Percentiles rank a stretch among this genome's conserved stretches.
These are phyloP conservation scores for Hanseniaspora vineae DNA, from an alignment of 805 yeast genomes.

Conservation along the genomic window DNA sequence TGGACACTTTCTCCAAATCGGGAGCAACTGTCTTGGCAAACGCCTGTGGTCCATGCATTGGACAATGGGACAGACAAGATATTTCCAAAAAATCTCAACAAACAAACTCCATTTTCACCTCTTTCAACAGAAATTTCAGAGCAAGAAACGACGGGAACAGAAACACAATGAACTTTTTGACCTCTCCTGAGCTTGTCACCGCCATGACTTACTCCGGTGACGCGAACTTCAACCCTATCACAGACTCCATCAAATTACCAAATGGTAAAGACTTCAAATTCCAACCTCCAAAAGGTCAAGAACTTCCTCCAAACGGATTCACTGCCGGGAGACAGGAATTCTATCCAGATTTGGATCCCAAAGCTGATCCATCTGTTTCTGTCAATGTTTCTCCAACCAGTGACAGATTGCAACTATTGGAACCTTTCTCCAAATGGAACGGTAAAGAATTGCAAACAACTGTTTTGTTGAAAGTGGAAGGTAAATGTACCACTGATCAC, in stretches of 20 bases:
- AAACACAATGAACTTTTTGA: conserved; percentile 91
- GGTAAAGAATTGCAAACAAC: conserved; percentile 70
- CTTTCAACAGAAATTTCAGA: conserved; percentile 95
- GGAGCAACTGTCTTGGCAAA: conserved; percentile 92
- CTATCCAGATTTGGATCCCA: conserved; percentile 61
- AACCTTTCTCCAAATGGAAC: conserved; percentile 79
- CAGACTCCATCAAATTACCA: conserved; percentile 63
- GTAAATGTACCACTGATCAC: conserved; percentile 97
- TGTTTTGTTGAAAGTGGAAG: conserved; percentile 82
- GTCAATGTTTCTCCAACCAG: conserved; percentile 77
- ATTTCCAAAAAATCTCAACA: conserved; percentile 50
- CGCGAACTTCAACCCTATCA: conserved; percentile 81
- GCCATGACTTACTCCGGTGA: conserved; percentile 94
- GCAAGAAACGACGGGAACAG: conserved; percentile 98
- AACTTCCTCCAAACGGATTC: conserved; percentile 72
- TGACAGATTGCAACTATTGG: conserved; percentile 81
- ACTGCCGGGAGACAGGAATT: conserved; percentile 60
- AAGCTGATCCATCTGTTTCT: conserved; percentile 42
- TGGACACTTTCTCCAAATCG: conserved; percentile 63
- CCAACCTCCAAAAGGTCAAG: conserved; percentile 69
- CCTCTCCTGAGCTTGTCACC: conserved; percentile 97
- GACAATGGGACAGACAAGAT: conserved; percentile 96
- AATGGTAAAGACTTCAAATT: conserved; percentile 69
- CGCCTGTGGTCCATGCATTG: conserved; percentile 99
- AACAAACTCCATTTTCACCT: conserved; percentile 83